Evolutionary conservation across 176 grass and related monocot species (phyloP), one percentile per base, ranked within the genome.

Genomic region (Themeda triandra): DNA sequence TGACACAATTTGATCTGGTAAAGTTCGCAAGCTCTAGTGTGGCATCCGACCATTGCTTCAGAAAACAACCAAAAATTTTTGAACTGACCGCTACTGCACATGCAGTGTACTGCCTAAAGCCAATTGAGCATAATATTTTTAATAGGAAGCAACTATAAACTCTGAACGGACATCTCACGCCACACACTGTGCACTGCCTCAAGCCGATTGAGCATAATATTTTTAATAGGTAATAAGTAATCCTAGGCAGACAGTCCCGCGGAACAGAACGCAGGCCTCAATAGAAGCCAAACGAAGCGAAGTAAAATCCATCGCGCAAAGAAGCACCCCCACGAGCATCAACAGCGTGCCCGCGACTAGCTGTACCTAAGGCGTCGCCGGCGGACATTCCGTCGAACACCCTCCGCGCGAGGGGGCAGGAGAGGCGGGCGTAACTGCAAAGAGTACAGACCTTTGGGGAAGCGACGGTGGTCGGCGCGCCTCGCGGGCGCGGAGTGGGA

Each of bases 141-240:
- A 45, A 14, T 45, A 45, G 11, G 42, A 0, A 13, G 13, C 42
- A 45, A 45, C 42, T 3, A 45, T 13, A 45, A 42, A 12, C 1
- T 42, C 9, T 33, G 45, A 48, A 48, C 45, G 14, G 42, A 45
- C 42, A 3, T 3, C 45, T 17, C 46, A 18, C 18, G 46, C 14
- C 14, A 49, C 46, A 49, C 46, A 4, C 3, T 49, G 46, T 49
- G 46, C 46, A 49, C 14, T 49, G 48, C 48, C 48, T 51, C 18
- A 19, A 51, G 48, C 15, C 17, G 2, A 51, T 51, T 51, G 48
- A 51, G 15, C 48, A 19, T 51, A 49, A 17, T 18, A 49, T 17
- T 49, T 46, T 17, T 54, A 54, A 21, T 54, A 21, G 45, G 86
- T 87, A 95, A 58, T n/a, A n/a, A 28, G 13, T 13, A 63, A 63